A percentile compares a stretch with the other conserved stretches of the same genome.
Evolutionary conservation across 495 filamentous ascomycete genomes (phyloP).

Genomic region (Annulohypoxylon moriforme): DNA sequence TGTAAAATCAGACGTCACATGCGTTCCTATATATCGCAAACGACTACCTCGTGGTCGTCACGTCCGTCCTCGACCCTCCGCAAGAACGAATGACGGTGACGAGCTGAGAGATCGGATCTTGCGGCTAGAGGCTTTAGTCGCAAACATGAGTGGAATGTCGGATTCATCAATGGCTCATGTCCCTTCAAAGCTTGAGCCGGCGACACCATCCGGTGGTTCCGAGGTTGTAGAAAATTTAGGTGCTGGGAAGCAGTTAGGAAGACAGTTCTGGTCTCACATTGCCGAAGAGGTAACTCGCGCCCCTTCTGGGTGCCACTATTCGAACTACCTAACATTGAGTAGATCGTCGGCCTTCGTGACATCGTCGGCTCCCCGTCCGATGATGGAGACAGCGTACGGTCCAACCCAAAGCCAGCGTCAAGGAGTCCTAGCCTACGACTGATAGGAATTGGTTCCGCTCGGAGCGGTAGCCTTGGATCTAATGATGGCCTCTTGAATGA

Average conservation of each 20-base stretch:
- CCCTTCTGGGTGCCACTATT: background rate
- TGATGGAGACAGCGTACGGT: slow-evolving; percentile 19
- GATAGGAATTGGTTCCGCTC: slow-evolving; percentile 3
- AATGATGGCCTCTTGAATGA: background rate
- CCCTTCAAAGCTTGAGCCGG: background rate
- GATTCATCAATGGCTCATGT: background rate
- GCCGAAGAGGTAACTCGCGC: slow-evolving; percentile 11
- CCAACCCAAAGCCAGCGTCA: slow-evolving; percentile 3
- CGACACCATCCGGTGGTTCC: background rate
- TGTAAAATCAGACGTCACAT: slow-evolving; percentile 8
- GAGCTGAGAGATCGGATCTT: slow-evolving; percentile 17
- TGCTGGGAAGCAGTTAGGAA: slow-evolving; percentile 8
- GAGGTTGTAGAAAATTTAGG: background rate
- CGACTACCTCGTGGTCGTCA: slow-evolving; percentile 34
- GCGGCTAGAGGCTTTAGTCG: slow-evolving; percentile 10
- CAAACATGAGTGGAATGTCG: background rate
- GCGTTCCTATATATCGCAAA: slow-evolving; percentile 31
- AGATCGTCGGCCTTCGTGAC: slow-evolving; percentile 15
- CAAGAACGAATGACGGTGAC: background rate
- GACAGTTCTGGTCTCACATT: slow-evolving; percentile 19
- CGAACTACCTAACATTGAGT: background rate
- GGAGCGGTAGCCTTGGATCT: background rate
- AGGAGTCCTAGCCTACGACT: slow-evolving; percentile 4
- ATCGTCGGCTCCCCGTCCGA: slow-evolving; percentile 11
- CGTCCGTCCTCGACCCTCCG: slow-evolving; percentile 7